Conservation (phyloP, 2,329 filamentous ascomycete genomes). For the Alternaria brassicicola region DNA sequence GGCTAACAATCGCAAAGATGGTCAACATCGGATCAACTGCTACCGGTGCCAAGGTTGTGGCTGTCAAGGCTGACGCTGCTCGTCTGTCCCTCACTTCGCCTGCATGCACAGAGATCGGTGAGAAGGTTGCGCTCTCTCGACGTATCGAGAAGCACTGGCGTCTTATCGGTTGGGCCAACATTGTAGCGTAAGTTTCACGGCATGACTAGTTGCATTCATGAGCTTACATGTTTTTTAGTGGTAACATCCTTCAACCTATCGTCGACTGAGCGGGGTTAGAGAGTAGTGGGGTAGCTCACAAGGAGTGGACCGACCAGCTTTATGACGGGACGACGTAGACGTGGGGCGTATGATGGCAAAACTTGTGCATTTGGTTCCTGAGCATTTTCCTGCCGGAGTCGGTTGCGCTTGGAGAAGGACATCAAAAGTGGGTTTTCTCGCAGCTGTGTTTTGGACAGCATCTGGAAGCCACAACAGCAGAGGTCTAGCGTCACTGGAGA, state of each 20-base stretch:
- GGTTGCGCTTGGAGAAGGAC: slow-evolving; percentile 36
- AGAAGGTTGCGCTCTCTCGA: slow-evolving; percentile 95
- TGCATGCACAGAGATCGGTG: slow-evolving; percentile 94
- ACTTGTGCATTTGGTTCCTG: slow-evolving; percentile 36
- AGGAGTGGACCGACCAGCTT: slow-evolving; percentile 16
- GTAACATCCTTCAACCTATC: slow-evolving; percentile 48
- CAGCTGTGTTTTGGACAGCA: slow-evolving; percentile 24
- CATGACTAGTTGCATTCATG: neutral
- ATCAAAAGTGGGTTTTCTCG: slow-evolving; percentile 25
- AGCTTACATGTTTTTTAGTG: slow-evolving; percentile 37
- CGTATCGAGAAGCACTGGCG: slow-evolving; percentile 99
- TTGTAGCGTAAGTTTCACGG: slow-evolving; percentile 48
- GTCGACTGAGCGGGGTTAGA: slow-evolving; percentile 28
- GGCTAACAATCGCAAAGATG: slow-evolving; percentile 62
- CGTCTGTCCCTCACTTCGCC: slow-evolving; percentile 92
- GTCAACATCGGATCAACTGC: slow-evolving; percentile 99
- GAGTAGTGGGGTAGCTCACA: slow-evolving; percentile 5
- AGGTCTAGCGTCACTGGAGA: slow-evolving; percentile 21
- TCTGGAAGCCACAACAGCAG: slow-evolving; percentile 20
- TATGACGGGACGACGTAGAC: slow-evolving; percentile 23
- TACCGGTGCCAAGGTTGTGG: slow-evolving; percentile 94
- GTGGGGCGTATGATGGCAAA: slow-evolving; percentile 23
- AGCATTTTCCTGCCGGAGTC: slow-evolving; percentile 44
- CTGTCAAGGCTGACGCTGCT: slow-evolving; percentile 96
- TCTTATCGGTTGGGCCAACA: slow-evolving; percentile 52